Evolutionary conservation across 1,139 yeast genomes (phyloP).

Genomic region (Hyphopichia khmerensis): DNA sequence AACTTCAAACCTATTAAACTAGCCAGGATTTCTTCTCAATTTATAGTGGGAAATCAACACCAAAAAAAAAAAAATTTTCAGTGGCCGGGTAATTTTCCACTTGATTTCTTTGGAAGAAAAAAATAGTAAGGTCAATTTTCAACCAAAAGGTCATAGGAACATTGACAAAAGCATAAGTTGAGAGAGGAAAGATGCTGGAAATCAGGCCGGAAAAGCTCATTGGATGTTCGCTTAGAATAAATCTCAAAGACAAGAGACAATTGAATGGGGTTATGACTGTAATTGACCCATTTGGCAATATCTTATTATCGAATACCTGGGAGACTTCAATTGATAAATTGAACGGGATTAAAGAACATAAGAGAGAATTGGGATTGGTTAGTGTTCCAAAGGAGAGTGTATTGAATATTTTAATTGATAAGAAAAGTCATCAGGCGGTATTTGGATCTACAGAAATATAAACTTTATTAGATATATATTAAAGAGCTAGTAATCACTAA

Average conservation of each 20-base stretch:
- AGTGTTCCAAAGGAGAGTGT: slow-evolving; percentile 42
- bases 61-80: not conserved
- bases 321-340: slow-evolving; percentile 34
- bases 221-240: slow-evolving; percentile 31
- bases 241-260: slow-evolving; percentile 30
- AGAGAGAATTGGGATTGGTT: slow-evolving; percentile 44
- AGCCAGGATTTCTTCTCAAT: not conserved
- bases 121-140: no score
- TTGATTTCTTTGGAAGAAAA: no score
- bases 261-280: slow-evolving; percentile 43
- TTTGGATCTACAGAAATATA: not conserved
- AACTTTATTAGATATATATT: no score
- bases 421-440: slow-evolving; percentile 16
- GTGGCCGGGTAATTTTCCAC: not conserved
- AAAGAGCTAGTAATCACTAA: not conserved
- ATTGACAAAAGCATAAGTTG: not conserved
- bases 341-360: slow-evolving; percentile 19
- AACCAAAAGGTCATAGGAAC: no score
- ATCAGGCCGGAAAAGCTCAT: slow-evolving; percentile 26
- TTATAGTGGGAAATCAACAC: not conserved
- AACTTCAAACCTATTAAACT: not conserved
- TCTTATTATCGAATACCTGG: slow-evolving; percentile 34
- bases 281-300: slow-evolving; percentile 47
- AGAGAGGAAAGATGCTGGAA: not conserved
- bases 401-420: slow-evolving; percentile 22